These are phyloP conservation scores for Podospora tetraspora DNA, from an alignment of 495 filamentous ascomycete species.

Conservation along the genomic window DNA sequence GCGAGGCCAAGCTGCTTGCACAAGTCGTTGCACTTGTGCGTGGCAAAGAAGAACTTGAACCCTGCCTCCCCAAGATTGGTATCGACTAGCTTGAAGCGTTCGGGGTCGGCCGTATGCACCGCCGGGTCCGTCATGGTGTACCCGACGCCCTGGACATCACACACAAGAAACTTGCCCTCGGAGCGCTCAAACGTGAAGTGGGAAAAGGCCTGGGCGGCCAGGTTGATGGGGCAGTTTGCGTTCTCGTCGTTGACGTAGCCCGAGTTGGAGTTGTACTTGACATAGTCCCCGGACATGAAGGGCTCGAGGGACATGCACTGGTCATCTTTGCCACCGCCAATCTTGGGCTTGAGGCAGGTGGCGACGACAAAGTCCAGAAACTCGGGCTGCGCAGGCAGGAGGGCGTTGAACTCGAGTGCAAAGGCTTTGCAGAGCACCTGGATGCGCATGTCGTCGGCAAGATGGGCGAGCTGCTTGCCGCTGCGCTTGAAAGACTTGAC, in stretches of 20 bases:
- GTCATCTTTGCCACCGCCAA: background rate
- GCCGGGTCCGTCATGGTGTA: constrained; percentile 33
- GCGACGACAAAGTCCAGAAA: constrained; percentile 34
- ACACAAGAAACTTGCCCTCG: constrained; percentile 28
- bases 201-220: constrained; percentile 37
- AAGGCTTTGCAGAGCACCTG: constrained; percentile 38
- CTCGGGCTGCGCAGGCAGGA: constrained; percentile 15
- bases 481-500: constrained; percentile 30
- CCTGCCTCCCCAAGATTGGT: constrained; percentile 30
- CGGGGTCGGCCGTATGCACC: constrained; percentile 29
- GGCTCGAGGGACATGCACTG: constrained; percentile 31
- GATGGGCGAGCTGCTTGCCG: constrained; percentile 23
- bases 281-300: constrained; percentile 29
- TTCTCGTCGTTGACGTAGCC: constrained; percentile 29
- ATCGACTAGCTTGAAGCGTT: constrained; percentile 25
- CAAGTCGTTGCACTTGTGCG: constrained; percentile 35
- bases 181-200: constrained; percentile 44
- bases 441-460: constrained; percentile 33
- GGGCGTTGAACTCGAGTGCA: constrained; percentile 37
- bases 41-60: constrained; percentile 37
- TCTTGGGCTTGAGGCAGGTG: constrained; percentile 25
- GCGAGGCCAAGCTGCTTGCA: constrained; percentile 36
- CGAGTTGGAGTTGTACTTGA: constrained; percentile 39
- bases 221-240: constrained; percentile 18
- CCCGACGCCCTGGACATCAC: constrained; percentile 35